phyloP scores from a whole-genome alignment of 1,139 yeast genomes.

The Sugiyamaella sp. region DNA sequence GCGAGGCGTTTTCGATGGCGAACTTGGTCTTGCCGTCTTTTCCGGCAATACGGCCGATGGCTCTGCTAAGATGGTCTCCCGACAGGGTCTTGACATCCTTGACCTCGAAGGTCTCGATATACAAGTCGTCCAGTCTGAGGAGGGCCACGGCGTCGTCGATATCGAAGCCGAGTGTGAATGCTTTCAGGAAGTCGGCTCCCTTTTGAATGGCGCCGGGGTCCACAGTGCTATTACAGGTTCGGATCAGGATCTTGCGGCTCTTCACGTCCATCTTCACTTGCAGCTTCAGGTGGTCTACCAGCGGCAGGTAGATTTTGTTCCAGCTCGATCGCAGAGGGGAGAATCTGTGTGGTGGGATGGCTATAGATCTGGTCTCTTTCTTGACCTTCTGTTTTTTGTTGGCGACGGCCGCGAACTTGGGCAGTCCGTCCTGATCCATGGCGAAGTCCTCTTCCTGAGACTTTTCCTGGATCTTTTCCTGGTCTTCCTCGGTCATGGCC shows the following conservation, averaged over 20 bases:
- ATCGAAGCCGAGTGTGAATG: constrained; percentile 94
- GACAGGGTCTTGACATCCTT: constrained; percentile 94
- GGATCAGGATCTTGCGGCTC: constrained; percentile 81
- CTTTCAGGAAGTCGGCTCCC: constrained; percentile 95
- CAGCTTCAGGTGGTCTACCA: constrained; percentile 89
- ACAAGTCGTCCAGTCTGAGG: constrained; percentile 89
- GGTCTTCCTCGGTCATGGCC: constrained; percentile 41
- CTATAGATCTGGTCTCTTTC: constrained; percentile 81
- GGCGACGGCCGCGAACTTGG: constrained; percentile 78
- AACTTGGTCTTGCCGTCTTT: constrained; percentile 98
- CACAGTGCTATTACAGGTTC: constrained; percentile 78
- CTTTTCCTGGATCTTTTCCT: constrained; percentile 25
- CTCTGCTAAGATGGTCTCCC: constrained; percentile 97
- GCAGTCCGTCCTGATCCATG: constrained; percentile 88
- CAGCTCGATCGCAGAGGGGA: constrained; percentile 86
- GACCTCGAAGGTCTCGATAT: constrained; percentile 94
- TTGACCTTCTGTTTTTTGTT: constrained; percentile 70
- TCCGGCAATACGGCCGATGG: constrained; percentile 99
- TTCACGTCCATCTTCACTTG: constrained; percentile 95
- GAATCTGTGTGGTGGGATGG: constrained; percentile 97
- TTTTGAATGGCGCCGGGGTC: constrained; percentile 96
- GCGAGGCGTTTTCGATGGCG: constrained; percentile 96
- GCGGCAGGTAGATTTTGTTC: constrained; percentile 93
- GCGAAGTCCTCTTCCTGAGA: constrained; percentile 47
- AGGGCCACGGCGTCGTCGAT: constrained; percentile 96